Evolutionary conservation across 495 filamentous ascomycete genomes (phyloP).

Genomic region (Margaritispora aquatica): DNA sequence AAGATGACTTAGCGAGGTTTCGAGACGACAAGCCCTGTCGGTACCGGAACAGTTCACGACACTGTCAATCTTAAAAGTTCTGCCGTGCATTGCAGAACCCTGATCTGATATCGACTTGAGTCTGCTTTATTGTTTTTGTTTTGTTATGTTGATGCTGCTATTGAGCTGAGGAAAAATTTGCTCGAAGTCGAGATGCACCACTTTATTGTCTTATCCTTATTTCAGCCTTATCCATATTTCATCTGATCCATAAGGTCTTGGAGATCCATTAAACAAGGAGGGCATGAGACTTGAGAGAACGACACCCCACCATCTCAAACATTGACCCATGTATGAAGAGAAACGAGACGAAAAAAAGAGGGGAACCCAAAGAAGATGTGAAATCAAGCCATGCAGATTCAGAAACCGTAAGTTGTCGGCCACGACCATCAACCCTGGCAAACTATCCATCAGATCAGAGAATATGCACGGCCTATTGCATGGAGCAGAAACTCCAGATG

Average conservation of each 20-base stretch:
- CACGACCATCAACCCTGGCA: slow-evolving; percentile 7
- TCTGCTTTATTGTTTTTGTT: neutral
- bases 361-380: slow-evolving; percentile 19
- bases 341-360: slow-evolving; percentile 21
- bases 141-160: neutral
- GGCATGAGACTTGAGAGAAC: slow-evolving; percentile 5
- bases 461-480: slow-evolving; percentile 20
- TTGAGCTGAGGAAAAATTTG: neutral
- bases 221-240: neutral
- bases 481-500: slow-evolving; percentile 12
- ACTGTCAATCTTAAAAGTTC: slow-evolving; percentile 1
- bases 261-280: slow-evolving; percentile 4
- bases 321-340: slow-evolving; percentile 16
- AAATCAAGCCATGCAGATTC: slow-evolving; percentile 25
- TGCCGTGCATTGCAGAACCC: neutral
- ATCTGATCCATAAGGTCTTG: neutral
- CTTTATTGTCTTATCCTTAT: neutral
- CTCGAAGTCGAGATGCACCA: neutral
- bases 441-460: slow-evolving; percentile 15
- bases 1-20: slow-evolving; percentile 9
- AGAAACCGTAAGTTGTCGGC: slow-evolving; percentile 24
- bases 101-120: neutral
- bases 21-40: neutral
- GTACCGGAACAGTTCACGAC: neutral
- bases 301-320: slow-evolving; percentile 20